phyloP scores from a whole-genome alignment of 2,329 filamentous ascomycete genomes.

The Trichoderma cornu-damae region DNA sequence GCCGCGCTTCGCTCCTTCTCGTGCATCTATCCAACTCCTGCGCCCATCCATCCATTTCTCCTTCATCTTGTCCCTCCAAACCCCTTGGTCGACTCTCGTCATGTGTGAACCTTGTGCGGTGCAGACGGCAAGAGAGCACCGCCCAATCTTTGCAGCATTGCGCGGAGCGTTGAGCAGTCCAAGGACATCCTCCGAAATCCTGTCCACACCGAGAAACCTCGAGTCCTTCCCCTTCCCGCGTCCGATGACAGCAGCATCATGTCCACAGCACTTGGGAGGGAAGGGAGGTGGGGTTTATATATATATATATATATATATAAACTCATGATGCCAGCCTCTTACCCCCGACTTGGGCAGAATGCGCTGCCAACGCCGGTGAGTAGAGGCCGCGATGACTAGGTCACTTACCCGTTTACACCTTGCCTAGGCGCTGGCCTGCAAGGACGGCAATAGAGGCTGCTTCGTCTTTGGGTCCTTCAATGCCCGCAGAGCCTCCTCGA shows the following conservation, averaged over 20 bases:
- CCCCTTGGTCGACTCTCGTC: background rate
- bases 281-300: no score
- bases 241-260: background rate
- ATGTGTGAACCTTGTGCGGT: background rate
- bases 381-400: background rate
- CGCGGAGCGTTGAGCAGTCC: constrained; percentile 1
- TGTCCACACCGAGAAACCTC: background rate
- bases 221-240: background rate
- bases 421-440: constrained; percentile 24
- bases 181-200: background rate
- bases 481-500: constrained; percentile 50
- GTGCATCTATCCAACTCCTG: background rate
- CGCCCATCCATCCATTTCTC: background rate
- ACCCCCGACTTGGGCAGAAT: no score
- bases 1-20: background rate
- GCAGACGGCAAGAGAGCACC: background rate
- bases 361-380: background rate
- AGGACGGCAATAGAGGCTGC: constrained; percentile 44
- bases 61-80: background rate
- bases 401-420: background rate
- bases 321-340: background rate
- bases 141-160: background rate
- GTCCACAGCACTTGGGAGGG: no score
- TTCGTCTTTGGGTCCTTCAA: constrained; percentile 55
- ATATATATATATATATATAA: no score